Conservation (phyloP, 2,329 filamentous ascomycete species). For the Phoma herbarum region DNA sequence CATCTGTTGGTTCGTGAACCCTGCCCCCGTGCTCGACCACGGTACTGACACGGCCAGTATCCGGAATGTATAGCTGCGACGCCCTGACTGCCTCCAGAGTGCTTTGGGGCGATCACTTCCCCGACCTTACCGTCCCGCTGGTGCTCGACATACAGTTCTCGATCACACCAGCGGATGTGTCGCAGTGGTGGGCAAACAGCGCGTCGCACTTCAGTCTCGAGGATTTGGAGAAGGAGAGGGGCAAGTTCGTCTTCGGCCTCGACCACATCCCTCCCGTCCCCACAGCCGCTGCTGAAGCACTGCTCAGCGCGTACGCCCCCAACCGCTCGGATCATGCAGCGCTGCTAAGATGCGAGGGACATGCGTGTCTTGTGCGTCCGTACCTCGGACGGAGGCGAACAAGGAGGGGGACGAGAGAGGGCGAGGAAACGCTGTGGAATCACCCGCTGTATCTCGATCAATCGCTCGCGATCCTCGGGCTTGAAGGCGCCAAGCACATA, state of each 20-base stretch:
- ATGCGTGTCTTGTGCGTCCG: not conserved
- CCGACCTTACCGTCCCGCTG: not conserved
- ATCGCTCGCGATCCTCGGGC: not conserved
- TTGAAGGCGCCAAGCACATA: not conserved
- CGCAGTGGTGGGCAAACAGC: not conserved
- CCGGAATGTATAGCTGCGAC: too few relatives aligned
- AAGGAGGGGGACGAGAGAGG: not conserved
- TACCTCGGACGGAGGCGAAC: not conserved
- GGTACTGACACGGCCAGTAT: too few relatives aligned
- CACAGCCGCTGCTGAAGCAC: not conserved
- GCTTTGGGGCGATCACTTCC: not conserved
- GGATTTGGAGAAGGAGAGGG: not conserved
- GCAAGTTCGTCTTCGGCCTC: not conserved
- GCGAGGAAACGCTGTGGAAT: not conserved
- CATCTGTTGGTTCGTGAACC: not conserved
- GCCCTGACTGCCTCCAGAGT: not conserved
- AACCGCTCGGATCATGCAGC: too few relatives aligned
- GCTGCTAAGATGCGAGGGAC: not conserved
- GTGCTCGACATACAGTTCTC: not conserved
- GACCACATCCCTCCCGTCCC: not conserved
- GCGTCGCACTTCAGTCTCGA: not conserved
- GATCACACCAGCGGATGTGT: not conserved
- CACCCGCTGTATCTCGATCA: not conserved
- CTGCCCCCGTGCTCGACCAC: not conserved
- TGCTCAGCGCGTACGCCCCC: too few relatives aligned